A percentile compares a stretch with the other conserved stretches of the same genome.
Evolutionary conservation across 1,284 basidiomycete species (phyloP).

Genomic region (Violaceomyces palustris): DNA sequence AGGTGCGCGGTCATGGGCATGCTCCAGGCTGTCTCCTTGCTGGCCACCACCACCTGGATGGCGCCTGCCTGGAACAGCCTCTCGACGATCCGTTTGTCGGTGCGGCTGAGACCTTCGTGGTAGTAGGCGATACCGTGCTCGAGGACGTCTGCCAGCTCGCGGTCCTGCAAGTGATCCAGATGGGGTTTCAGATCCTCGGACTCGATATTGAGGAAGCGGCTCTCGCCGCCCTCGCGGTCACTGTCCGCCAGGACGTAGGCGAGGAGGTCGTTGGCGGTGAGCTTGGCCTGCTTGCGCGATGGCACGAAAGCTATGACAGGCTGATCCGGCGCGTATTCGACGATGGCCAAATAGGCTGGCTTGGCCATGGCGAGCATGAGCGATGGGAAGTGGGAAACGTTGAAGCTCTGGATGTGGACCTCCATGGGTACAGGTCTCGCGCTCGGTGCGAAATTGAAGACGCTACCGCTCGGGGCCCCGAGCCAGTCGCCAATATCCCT

Average conservation of each 20-base stretch:
- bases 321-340: slow-evolving; percentile 78
- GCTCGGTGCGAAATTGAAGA: slow-evolving; percentile 96
- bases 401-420: slow-evolving; percentile 92
- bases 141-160: slow-evolving; percentile 72
- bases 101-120: slow-evolving; percentile 84
- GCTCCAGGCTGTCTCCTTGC: slow-evolving; percentile 93
- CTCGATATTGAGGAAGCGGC: slow-evolving; percentile 86
- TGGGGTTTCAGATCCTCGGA: slow-evolving; percentile 77
- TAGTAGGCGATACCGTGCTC: slow-evolving; percentile 91
- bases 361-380: slow-evolving; percentile 99
- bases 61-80: slow-evolving; percentile 89
- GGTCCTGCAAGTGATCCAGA: slow-evolving; percentile 76
- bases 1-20: slow-evolving; percentile 88
- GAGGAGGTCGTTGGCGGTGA: slow-evolving; percentile 87
- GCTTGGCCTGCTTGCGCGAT: slow-evolving; percentile 83
- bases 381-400: slow-evolving; percentile 92
- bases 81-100: slow-evolving; percentile 89
- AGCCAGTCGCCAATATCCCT: slow-evolving; percentile 97
- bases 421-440: slow-evolving; percentile 94
- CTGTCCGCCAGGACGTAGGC: slow-evolving; percentile 85
- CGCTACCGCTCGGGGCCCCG: slow-evolving; percentile 76
- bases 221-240: slow-evolving; percentile 58
- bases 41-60: slow-evolving; percentile 88
- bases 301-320: slow-evolving; percentile 91
- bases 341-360: slow-evolving; percentile 87